phyloP scores from a whole-genome alignment of 2,329 filamentous ascomycete genomes.

The Exophiala sp. region DNA sequence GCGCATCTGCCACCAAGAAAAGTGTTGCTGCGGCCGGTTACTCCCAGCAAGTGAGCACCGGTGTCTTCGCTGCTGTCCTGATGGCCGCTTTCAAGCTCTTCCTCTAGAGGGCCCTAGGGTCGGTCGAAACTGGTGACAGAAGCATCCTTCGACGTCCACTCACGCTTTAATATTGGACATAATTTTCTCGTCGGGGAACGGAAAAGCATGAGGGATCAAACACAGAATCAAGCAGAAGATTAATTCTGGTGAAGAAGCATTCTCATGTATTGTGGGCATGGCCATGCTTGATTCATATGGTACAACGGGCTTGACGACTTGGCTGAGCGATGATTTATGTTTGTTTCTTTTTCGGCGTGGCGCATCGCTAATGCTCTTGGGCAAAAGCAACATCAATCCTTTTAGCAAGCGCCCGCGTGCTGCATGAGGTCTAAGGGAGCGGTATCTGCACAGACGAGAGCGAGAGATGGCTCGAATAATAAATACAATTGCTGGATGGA shows the following conservation, averaged over 20 bases:
- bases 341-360: no score
- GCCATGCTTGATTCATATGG: conserved; percentile 13
- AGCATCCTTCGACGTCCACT: conserved; percentile 2
- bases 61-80: conserved; percentile 48
- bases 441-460: conserved; percentile 10
- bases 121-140: neutral
- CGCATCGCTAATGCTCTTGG: conserved; percentile 11
- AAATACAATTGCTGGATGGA: neutral
- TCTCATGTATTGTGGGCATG: conserved; percentile 11
- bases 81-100: conserved; percentile 53
- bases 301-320: conserved; percentile 16
- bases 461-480: conserved; percentile 12
- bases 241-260: conserved; percentile 6
- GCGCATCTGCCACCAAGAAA: conserved; percentile 30
- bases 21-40: conserved; percentile 43
- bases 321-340: conserved; percentile 23
- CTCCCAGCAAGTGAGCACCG: conserved; percentile 48
- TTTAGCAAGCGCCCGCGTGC: conserved; percentile 19
- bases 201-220: conserved; percentile 11
- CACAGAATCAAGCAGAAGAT: conserved; percentile 1
- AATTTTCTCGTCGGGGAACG: conserved; percentile 4
- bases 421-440: conserved; percentile 6
- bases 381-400: conserved; percentile 24
- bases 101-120: conserved; percentile 40
- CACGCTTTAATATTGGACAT: conserved; percentile 19